These are phyloP conservation scores for Tetrapisispora namnaoensis DNA, from an alignment of 805 yeast genomes.

Conservation along the genomic window DNA sequence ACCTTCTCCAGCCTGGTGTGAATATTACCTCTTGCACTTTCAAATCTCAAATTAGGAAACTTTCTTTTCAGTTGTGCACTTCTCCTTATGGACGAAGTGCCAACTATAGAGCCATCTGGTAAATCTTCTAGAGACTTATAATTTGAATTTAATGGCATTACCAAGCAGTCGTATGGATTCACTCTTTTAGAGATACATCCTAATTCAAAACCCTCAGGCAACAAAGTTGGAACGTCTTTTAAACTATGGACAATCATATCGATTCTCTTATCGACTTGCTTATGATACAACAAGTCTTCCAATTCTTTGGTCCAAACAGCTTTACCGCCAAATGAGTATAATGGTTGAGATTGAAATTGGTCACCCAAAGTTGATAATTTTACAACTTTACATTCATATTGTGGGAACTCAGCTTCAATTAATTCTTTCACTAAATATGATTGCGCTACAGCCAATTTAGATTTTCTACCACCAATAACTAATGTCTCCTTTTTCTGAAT, in stretches of 20 bases:
- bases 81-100: conserved; percentile 90
- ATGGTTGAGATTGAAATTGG: conserved; percentile 71
- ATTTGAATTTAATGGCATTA: conserved; percentile 57
- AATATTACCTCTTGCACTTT: conserved; percentile 76
- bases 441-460: conserved; percentile 80
- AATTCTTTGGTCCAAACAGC: conserved; percentile 94
- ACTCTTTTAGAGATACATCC: conserved; percentile 82
- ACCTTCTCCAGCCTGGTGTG: conserved; percentile 75
- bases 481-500: not conserved
- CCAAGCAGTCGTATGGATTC: conserved; percentile 88
- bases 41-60: conserved; percentile 68
- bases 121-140: conserved; percentile 60
- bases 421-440: conserved; percentile 57
- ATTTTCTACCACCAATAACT: conserved; percentile 79
- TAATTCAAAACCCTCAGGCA: conserved; percentile 82
- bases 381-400: conserved; percentile 60
- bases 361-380: conserved; percentile 87
- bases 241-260: conserved; percentile 90
- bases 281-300: conserved; percentile 61
- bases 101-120: conserved; percentile 80
- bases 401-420: conserved; percentile 53
- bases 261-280: conserved; percentile 55
- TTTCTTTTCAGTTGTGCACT: conserved; percentile 79
- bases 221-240: conserved; percentile 83
- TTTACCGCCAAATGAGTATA: conserved; percentile 93